These are phyloP conservation scores for Bonia amplexicaulis DNA, from an alignment of 176 grass and related monocot genomes.

Conservation along the genomic window DNA sequence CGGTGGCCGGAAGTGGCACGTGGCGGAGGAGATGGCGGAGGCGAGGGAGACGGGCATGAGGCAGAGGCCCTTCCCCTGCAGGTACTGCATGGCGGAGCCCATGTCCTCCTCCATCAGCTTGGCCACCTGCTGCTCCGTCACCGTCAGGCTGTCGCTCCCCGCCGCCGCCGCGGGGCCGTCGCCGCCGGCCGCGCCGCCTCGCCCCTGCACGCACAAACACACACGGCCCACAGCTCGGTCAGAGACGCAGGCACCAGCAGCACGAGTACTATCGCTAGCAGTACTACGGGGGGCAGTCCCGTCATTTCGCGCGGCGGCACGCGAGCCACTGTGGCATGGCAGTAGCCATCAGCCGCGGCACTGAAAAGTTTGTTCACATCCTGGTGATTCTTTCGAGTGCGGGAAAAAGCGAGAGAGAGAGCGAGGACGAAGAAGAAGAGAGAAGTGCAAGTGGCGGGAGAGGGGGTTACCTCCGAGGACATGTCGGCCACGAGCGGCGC, in stretches of 20 bases:
- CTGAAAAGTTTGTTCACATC: constrained; percentile 55
- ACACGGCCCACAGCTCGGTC: not conserved
- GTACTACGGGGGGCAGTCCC: not conserved
- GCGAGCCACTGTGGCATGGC: constrained; percentile 44
- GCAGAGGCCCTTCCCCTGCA: constrained; percentile 96
- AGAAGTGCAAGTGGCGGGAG: not conserved
- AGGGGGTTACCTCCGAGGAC: constrained; percentile 70
- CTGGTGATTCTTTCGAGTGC: constrained; percentile 49
- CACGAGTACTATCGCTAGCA: not conserved
- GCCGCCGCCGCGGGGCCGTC: not conserved
- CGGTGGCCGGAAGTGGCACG: constrained; percentile 46
- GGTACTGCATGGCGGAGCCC: constrained; percentile 98
- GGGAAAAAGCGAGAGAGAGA: constrained; percentile 3
- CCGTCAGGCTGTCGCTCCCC: constrained; percentile 59
- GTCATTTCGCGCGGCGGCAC: constrained; percentile 44
- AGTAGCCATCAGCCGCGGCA: constrained; percentile 43
- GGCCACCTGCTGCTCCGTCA: constrained; percentile 94
- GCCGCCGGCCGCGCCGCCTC: not conserved
- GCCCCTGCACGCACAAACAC: constrained; percentile 26
- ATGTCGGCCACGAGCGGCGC: constrained; percentile 89
- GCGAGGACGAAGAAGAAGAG: not conserved
- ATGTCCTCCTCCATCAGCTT: constrained; percentile 99
- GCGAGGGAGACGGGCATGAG: constrained; percentile 97
- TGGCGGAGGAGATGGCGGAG: constrained; percentile 80
- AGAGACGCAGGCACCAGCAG: not conserved